phyloP scores from a whole-genome alignment of 352 stramenopile genomes.

The Aphanomyces euteiches region DNA sequence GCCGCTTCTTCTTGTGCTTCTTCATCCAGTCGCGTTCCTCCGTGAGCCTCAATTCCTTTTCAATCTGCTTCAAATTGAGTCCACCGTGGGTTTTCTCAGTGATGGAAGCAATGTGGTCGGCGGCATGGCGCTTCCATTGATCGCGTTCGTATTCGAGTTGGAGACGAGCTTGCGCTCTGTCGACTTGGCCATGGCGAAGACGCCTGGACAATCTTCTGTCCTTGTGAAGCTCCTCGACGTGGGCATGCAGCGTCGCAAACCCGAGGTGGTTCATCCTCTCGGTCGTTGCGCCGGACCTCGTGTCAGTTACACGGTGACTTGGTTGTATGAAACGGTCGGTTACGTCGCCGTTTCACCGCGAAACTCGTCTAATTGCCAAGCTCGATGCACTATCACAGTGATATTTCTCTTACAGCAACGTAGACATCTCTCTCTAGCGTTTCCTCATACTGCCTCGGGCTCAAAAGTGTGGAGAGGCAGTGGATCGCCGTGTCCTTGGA shows the following conservation, averaged over 20 bases:
- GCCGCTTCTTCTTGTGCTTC: conserved; percentile 54
- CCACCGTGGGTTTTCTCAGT: not conserved
- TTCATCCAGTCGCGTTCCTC: conserved; percentile 68
- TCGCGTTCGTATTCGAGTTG: conserved; percentile 6
- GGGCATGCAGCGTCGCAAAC: not conserved
- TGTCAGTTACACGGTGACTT: not conserved
- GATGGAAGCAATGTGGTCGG: no score
- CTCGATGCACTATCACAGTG: no score
- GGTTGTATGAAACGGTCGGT: no score
- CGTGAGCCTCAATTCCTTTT: conserved; percentile 53
- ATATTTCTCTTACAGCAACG: no score
- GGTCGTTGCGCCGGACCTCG: not conserved
- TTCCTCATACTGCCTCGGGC: not conserved
- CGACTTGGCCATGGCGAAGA: not conserved
- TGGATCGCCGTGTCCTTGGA: conserved; percentile 26
- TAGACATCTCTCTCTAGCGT: no score
- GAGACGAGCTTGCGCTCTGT: not conserved
- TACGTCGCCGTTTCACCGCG: no score
- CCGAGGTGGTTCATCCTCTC: not conserved
- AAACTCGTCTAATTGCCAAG: no score
- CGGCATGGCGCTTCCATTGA: conserved; percentile 18
- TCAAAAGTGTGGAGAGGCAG: conserved; percentile 20
- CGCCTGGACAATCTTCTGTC: not conserved
- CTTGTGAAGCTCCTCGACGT: conserved; percentile 7
- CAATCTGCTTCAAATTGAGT: conserved; percentile 13